Evolutionary conservation across 345 rosid species (phyloP).

Genomic region (Dipteronia dyeriana): DNA sequence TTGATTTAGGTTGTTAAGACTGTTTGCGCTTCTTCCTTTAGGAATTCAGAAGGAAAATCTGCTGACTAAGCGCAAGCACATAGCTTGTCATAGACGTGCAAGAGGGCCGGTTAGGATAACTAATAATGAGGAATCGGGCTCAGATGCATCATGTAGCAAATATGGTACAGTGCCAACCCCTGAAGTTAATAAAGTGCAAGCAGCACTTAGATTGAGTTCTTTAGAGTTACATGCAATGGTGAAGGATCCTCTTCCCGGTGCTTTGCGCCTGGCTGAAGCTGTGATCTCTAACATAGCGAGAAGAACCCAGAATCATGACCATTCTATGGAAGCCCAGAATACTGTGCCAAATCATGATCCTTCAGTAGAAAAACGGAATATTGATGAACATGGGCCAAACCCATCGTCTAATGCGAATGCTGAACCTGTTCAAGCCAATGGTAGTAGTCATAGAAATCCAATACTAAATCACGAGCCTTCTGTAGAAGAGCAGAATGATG

Average conservation of each 20-base stretch:
- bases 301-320: neutral
- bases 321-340: conserved; percentile 16
- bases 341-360: conserved; percentile 5
- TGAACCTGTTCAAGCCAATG: conserved; percentile 17
- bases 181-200: conserved; percentile 38
- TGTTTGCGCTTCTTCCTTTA: neutral
- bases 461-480: neutral
- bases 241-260: conserved; percentile 55
- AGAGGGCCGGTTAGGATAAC: conserved; percentile 25
- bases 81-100: conserved; percentile 8
- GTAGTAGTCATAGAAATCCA: conserved; percentile 18
- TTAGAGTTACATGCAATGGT: conserved; percentile 45
- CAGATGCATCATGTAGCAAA: neutral
- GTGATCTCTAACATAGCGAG: conserved; percentile 24
- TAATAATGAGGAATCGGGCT: conserved; percentile 24
- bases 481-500: conserved; percentile 18
- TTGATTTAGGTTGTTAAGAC: neutral
- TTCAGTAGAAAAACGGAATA: conserved; percentile 19
- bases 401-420: neutral
- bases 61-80: conserved; percentile 18
- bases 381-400: neutral
- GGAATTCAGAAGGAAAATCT: conserved; percentile 17
- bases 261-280: conserved; percentile 35
- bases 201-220: conserved; percentile 41
- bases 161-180: conserved; percentile 27